phyloP scores from a whole-genome alignment of 495 filamentous ascomycete genomes.

The Halenospora varia region DNA sequence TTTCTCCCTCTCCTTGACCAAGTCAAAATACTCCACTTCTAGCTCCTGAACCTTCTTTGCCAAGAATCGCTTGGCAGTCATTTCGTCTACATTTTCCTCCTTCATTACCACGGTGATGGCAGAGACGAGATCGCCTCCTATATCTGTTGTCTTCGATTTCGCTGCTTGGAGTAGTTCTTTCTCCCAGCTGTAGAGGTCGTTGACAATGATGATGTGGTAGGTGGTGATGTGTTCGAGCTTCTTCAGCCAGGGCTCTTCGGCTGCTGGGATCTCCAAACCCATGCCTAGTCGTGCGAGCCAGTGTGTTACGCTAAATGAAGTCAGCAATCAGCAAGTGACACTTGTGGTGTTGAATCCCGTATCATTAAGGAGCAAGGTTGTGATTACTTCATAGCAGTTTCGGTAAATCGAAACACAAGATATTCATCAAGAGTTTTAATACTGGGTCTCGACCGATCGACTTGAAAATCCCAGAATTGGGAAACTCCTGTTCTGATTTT shows the following conservation, averaged over 20 bases:
- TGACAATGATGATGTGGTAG: neutral
- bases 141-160: neutral
- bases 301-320: neutral
- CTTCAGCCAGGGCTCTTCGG: neutral
- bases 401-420: neutral
- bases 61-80: neutral
- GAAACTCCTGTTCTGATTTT: neutral
- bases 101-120: neutral
- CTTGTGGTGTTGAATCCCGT: neutral
- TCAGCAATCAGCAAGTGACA: neutral
- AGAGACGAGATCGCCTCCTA: neutral
- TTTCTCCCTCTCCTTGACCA: neutral
- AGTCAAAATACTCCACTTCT: neutral
- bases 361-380: neutral
- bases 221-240: neutral
- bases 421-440: neutral
- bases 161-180: neutral
- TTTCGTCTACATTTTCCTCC: neutral
- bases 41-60: neutral
- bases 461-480: neutral
- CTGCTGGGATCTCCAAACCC: neutral
- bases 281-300: neutral
- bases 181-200: neutral
- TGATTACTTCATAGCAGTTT: neutral
- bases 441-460: neutral